A percentile compares a stretch with the other conserved stretches of the same genome.
phyloP scores from a whole-genome alignment of 2,329 filamentous ascomycete species.

The Hawksworthiomyces lignivorus region DNA sequence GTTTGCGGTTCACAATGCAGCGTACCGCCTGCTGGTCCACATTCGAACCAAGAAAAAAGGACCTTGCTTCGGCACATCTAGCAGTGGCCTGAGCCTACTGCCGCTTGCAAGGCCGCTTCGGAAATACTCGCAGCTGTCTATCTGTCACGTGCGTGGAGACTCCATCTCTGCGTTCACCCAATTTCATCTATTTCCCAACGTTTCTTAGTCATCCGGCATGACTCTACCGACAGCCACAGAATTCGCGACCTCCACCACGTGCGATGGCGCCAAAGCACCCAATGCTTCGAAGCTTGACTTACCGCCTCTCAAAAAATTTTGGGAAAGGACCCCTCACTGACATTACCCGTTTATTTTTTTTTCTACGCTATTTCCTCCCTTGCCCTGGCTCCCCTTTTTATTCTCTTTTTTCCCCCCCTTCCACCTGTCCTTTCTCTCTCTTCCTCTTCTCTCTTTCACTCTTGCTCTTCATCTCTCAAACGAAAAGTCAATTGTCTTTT shows the following conservation, averaged over 20 bases:
- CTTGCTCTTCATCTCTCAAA: not conserved
- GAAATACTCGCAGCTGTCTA: too few relatives aligned
- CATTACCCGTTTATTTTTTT: conserved; percentile 1
- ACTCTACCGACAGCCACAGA: conserved; percentile 6
- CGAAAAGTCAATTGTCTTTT: not conserved
- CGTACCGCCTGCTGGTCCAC: too few relatives aligned
- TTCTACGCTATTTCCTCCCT: not conserved
- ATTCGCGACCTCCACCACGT: conserved; percentile 10
- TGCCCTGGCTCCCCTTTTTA: not conserved
- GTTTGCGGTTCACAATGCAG: too few relatives aligned
- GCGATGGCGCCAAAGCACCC: conserved; percentile 11
- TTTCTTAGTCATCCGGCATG: conserved; percentile 8
- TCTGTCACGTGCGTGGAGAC: too few relatives aligned
- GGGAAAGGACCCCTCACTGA: conserved; percentile 6
- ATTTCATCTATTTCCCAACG: too few relatives aligned
- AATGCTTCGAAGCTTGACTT: conserved; percentile 1
- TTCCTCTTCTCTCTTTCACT: not conserved
- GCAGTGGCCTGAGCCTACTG: too few relatives aligned
- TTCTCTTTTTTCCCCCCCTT: conserved; percentile 2
- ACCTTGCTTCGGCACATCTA: too few relatives aligned
- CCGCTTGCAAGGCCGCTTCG: too few relatives aligned
- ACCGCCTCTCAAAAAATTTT: conserved; percentile 7
- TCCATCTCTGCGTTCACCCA: too few relatives aligned
- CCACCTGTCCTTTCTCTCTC: not conserved
- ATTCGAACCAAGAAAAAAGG: too few relatives aligned